A percentile compares a stretch with the other conserved stretches of the same genome.
Conservation (phyloP, 768 basidiomycete genomes). For the Pisolithus albus region DNA sequence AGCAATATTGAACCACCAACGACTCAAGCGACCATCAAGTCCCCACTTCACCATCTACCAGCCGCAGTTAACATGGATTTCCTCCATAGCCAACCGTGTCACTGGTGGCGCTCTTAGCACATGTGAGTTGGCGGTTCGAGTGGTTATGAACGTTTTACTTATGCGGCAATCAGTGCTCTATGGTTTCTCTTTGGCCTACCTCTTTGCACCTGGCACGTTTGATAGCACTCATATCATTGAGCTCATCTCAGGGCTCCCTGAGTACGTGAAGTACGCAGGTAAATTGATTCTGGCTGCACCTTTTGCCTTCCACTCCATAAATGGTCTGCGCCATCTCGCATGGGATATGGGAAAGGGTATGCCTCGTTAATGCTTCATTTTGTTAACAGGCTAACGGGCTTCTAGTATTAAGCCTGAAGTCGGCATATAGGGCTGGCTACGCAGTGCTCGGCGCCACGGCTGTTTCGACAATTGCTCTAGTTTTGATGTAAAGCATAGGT, state of each 20-base stretch:
- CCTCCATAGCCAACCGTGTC: slow-evolving; percentile 81
- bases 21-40: slow-evolving; percentile 79
- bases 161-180: slow-evolving; percentile 60
- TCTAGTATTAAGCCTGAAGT: slow-evolving; percentile 74
- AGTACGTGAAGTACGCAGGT: slow-evolving; percentile 64
- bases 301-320: slow-evolving; percentile 86
- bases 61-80: slow-evolving; percentile 86
- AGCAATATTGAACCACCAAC: slow-evolving; percentile 80
- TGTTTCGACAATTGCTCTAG: slow-evolving; percentile 64
- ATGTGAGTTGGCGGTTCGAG: slow-evolving; percentile 43
- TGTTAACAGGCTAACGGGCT: neutral
- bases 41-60: slow-evolving; percentile 80
- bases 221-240: slow-evolving; percentile 74
- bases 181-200: slow-evolving; percentile 80
- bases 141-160: neutral
- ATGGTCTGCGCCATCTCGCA: slow-evolving; percentile 82
- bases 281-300: slow-evolving; percentile 80
- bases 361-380: neutral
- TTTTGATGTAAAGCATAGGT: slow-evolving; percentile 34
- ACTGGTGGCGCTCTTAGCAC: slow-evolving; percentile 77
- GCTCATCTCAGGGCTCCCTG: slow-evolving; percentile 62
- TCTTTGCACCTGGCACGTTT: slow-evolving; percentile 74
- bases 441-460: slow-evolving; percentile 75
- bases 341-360: slow-evolving; percentile 65
- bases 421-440: slow-evolving; percentile 77